A percentile compares a stretch with the other conserved stretches of the same genome.
phyloP scores from a whole-genome alignment of 1,284 basidiomycete species.

The Tranzscheliella williamsii region DNA sequence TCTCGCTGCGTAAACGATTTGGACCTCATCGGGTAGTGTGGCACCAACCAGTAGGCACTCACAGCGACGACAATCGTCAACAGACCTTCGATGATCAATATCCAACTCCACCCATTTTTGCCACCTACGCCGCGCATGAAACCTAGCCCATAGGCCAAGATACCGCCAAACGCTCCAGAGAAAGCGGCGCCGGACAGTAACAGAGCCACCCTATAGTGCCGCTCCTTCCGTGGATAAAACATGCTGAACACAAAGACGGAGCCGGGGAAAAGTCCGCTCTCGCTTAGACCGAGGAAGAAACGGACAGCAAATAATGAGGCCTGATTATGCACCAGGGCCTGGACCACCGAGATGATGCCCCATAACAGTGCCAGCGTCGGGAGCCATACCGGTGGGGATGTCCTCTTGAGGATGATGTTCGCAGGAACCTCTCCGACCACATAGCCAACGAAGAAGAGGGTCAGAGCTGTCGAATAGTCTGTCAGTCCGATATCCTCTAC shows the following conservation, averaged over 20 bases:
- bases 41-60: constrained; percentile 67
- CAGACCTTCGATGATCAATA: constrained; percentile 70
- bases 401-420: constrained; percentile 64
- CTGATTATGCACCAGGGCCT: constrained; percentile 68
- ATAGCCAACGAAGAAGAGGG: constrained; percentile 48
- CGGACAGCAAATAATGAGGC: constrained; percentile 68
- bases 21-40: constrained; percentile 68
- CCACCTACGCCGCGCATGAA: constrained; percentile 70
- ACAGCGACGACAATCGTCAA: constrained; percentile 66
- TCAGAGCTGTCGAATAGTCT: constrained; percentile 36
- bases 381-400: constrained; percentile 69
- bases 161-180: constrained; percentile 50
- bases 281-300: constrained; percentile 63
- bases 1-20: constrained; percentile 66
- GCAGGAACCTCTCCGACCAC: constrained; percentile 44
- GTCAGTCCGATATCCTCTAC: constrained; percentile 32
- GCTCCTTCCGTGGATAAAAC: constrained; percentile 68
- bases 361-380: constrained; percentile 68
- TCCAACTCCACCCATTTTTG: constrained; percentile 62
- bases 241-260: constrained; percentile 69
- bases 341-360: constrained; percentile 69
- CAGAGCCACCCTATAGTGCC: constrained; percentile 69
- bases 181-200: constrained; percentile 61
- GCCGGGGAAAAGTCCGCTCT: constrained; percentile 66
- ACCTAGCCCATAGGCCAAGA: constrained; percentile 68